A percentile compares a stretch with the other conserved stretches of the same genome.
These are phyloP conservation scores for Zoysia pacifica DNA, from an alignment of 176 grass and related monocot species.

Conservation along the genomic window DNA sequence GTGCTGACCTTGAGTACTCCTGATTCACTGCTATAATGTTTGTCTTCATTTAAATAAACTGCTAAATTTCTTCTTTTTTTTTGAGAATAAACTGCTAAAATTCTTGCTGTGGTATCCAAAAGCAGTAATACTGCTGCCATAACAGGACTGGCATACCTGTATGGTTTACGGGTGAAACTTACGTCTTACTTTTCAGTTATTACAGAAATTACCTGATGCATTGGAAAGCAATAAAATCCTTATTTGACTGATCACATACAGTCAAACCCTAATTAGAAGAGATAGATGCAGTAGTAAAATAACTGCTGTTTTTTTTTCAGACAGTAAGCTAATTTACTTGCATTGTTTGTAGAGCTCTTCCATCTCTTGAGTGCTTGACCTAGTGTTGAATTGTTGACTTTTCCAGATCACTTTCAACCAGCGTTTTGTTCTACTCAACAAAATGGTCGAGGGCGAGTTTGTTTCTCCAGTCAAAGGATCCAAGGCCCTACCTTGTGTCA, in stretches of 20 bases:
- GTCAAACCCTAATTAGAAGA: background rate
- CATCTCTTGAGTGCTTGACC: background rate
- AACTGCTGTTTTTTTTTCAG: background rate
- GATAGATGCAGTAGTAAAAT: background rate
- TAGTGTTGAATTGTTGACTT: constrained; percentile 32
- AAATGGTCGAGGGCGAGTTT: constrained; percentile 28
- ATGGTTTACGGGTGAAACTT: background rate
- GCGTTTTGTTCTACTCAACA: constrained; percentile 29
- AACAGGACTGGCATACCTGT: background rate
- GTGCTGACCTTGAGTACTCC: background rate
- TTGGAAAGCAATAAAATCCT: background rate
- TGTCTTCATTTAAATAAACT: background rate
- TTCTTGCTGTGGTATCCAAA: background rate
- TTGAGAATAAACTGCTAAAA: background rate
- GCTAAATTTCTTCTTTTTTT: background rate
- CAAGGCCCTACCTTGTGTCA: constrained; percentile 5
- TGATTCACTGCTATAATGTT: background rate
- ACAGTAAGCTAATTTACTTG: constrained; percentile 12
- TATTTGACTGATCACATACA: background rate
- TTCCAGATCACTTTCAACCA: constrained; percentile 49
- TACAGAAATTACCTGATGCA: background rate
- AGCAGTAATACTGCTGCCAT: background rate
- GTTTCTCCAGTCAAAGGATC: constrained; percentile 39
- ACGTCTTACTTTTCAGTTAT: background rate
- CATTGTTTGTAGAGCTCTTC: background rate